These are phyloP conservation scores for Gracilaria gracilis DNA, from an alignment of 23 red algal species.

Conservation along the genomic window DNA sequence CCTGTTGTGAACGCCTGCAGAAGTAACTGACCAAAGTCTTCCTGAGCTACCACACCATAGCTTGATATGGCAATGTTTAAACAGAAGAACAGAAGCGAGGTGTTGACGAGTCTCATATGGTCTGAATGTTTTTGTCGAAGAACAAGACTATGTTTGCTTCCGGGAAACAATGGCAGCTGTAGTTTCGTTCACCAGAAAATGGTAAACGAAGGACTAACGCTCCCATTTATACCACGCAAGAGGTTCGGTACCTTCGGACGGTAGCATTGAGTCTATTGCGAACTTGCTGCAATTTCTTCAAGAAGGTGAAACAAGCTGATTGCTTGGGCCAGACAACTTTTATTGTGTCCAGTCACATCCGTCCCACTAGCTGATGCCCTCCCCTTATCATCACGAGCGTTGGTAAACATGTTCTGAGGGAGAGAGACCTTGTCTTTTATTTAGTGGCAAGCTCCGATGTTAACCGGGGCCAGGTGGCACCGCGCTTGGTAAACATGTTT, in stretches of 20 bases:
- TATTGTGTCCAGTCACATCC: not conserved
- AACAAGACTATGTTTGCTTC: not conserved
- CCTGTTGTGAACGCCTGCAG: conserved; percentile 49
- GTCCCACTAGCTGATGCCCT: not conserved
- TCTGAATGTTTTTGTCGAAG: not conserved
- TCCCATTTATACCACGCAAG: not conserved
- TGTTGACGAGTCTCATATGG: not conserved
- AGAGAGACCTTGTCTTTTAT: too few relatives aligned
- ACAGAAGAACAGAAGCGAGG: not conserved
- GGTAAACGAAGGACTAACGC: not conserved
- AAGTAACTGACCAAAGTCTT: conserved; percentile 48
- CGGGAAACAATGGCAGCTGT: not conserved
- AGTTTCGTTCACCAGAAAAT: not conserved
- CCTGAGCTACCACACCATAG: conserved; percentile 6
- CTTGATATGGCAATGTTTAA: not conserved
- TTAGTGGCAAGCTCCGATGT: too few relatives aligned
- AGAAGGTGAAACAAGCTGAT: not conserved
- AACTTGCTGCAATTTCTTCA: conserved; percentile 4
- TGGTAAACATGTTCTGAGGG: not conserved
- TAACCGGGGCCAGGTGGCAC: too few relatives aligned
- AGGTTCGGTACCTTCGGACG: not conserved
- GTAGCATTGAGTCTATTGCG: not conserved
- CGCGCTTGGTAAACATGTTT: not conserved
- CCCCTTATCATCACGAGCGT: not conserved
- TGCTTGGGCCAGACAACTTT: not conserved